phyloP scores from a whole-genome alignment of 371 early-diverging fungal genomes.

The Mucor ambiguus region DNA sequence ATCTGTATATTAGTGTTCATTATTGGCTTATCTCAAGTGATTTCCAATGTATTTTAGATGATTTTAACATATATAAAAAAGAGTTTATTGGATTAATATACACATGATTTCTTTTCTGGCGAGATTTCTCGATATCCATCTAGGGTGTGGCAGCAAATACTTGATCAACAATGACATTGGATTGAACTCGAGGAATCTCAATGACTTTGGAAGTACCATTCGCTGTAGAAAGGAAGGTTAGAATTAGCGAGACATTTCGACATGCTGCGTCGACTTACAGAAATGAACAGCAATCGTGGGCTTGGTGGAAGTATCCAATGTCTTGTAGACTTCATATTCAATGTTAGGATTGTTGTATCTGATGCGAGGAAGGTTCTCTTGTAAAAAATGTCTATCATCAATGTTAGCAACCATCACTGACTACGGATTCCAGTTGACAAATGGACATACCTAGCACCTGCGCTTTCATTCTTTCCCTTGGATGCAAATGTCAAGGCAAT shows the following conservation, averaged over 20 bases:
- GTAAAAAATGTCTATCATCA: conserved; percentile 58
- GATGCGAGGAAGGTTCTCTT: conserved; percentile 62
- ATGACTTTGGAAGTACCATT: conserved; percentile 49
- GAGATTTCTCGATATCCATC: neutral
- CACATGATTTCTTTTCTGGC: neutral
- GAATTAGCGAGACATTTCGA: neutral
- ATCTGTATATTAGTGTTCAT: conserved; percentile 58
- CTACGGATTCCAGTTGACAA: neutral
- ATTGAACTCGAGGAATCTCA: conserved; percentile 54
- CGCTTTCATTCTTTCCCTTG: conserved; percentile 58
- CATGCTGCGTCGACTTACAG: conserved; percentile 35
- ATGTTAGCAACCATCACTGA: neutral
- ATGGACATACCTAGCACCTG: conserved; percentile 56
- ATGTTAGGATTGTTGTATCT: conserved; percentile 65
- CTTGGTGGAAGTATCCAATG: conserved; percentile 45
- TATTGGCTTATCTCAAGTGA: conserved; percentile 50
- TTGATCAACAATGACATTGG: conserved; percentile 54
- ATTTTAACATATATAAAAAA: neutral
- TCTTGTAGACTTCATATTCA: conserved; percentile 54
- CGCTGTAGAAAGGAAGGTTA: conserved; percentile 22
- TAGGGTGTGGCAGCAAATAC: conserved; percentile 46
- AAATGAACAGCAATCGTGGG: conserved; percentile 62
- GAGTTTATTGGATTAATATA: conserved; percentile 7
- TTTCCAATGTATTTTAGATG: conserved; percentile 18
- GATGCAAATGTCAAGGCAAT: conserved; percentile 57